Conservation (phyloP, 352 stramenopile species). For the Globisporangium cylindrosporum region DNA sequence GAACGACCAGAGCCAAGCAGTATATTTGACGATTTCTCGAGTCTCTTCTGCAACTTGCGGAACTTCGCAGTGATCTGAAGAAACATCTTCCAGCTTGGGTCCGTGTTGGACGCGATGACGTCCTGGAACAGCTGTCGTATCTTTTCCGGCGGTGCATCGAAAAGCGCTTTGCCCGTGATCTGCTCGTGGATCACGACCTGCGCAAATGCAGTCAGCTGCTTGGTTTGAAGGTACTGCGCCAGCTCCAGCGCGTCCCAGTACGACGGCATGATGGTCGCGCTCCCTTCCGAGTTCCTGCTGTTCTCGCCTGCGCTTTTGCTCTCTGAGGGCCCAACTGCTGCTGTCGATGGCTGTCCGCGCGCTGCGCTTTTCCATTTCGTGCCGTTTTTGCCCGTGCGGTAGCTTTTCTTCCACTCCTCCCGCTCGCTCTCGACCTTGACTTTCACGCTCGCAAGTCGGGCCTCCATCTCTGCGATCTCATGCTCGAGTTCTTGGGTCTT, state of each 20-base stretch:
- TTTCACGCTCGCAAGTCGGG: constrained; percentile 52
- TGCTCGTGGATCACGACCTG: constrained; percentile 55
- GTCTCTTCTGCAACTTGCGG: constrained; percentile 40
- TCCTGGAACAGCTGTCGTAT: constrained; percentile 43
- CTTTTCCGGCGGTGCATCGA: constrained; percentile 41
- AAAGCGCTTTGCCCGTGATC: constrained; percentile 56
- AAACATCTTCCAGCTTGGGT: constrained; percentile 54
- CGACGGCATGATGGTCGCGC: constrained; percentile 32
- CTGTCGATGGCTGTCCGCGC: not conserved
- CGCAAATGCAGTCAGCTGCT: constrained; percentile 44
- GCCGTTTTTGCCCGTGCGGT: constrained; percentile 41
- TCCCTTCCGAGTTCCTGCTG: not conserved
- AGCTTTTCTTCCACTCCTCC: constrained; percentile 50
- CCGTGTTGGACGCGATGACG: constrained; percentile 21
- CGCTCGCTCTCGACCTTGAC: constrained; percentile 49
- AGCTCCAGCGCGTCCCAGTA: constrained; percentile 65
- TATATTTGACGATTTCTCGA: constrained; percentile 18
- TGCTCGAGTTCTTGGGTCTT: constrained; percentile 46
- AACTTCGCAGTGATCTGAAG: constrained; percentile 34
- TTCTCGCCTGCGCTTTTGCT: constrained; percentile 6
- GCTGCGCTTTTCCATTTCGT: constrained; percentile 68
- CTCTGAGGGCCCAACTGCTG: not conserved
- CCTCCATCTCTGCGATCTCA: constrained; percentile 60
- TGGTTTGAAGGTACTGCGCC: constrained; percentile 49
- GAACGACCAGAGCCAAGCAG: not conserved